Evolutionary conservation across 1,139 yeast species (phyloP), one percentile per base, ranked within the genome.

Genomic region (Suhomyces wounanorum): DNA sequence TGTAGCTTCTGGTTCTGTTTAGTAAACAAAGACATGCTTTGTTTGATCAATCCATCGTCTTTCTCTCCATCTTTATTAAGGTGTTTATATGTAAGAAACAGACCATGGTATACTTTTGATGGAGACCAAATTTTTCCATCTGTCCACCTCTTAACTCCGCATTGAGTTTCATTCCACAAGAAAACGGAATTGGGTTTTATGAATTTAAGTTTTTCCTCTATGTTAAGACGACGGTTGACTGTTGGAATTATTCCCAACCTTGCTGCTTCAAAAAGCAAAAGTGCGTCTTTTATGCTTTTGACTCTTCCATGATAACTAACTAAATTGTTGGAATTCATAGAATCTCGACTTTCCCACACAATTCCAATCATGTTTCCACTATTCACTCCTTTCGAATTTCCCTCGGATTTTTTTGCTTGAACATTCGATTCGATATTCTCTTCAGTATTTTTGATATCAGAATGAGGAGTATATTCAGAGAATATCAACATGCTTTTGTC

Each of bases 91-190:
- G 83, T 79, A 42, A 86, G 68, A 59, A 86, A 86, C 44, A 40
- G 54, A 1, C 89, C 89, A 17, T 80, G 76, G 3, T 53, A 50
- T 11, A 86, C 90, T 56, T 89, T 73, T 0, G 88, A 82, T 2
- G 91, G 89, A 52, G 84, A 78, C 91, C 91, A 86, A 39, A 79
- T 73, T 56, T 78, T 77, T 36, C 91, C 89, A 60, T 86, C 92
- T 1, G 92, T 86, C 92, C 92, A 86, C 40, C 91, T 69, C 56
- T 83, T 78, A 84, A 86, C 85, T 16, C 85, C 87, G 47, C 89
- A 83, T 57, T 82, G 84, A 21, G 78, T 73, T 64, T 86, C 91
- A 61, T 83, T 85, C 91, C 91, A 86, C 3, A 84, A 80, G 58
- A 82, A 86, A 1, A 86, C 78, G 1, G 84, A 75, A n/a, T 89